A percentile compares a stretch with the other conserved stretches of the same genome.
phyloP scores from a whole-genome alignment of 2,329 filamentous ascomycete species.

The Cercospora sojina region DNA sequence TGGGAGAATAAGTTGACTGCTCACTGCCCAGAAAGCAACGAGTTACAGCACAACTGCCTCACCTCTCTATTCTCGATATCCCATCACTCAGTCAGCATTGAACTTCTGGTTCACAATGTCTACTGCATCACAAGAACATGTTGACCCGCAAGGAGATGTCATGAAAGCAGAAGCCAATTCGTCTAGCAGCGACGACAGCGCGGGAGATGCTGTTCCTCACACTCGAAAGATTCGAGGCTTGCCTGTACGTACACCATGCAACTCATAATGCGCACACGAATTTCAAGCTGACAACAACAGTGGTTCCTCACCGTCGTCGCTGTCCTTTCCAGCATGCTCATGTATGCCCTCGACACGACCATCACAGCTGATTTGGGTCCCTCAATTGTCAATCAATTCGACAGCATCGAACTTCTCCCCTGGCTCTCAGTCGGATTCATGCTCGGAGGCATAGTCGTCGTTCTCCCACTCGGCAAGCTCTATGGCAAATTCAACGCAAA shows the following conservation, averaged over 20 bases:
- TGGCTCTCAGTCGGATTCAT: slow-evolving; percentile 38
- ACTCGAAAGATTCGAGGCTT: not conserved
- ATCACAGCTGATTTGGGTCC: not conserved
- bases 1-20: not conserved
- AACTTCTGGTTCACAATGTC: not conserved
- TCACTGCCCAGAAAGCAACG: too few relatives aligned
- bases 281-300: not conserved
- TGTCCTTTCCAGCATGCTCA: not conserved
- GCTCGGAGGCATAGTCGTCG: slow-evolving; percentile 27
- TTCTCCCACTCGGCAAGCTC: slow-evolving; percentile 27
- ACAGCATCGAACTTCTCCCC: slow-evolving; percentile 20
- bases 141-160: not conserved
- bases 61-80: not conserved
- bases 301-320: not conserved
- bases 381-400: slow-evolving; percentile 5
- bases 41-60: not conserved
- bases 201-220: not conserved
- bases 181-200: not conserved
- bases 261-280: not conserved
- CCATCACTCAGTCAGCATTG: not conserved
- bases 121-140: not conserved
- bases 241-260: not conserved
- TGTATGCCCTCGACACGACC: not conserved
- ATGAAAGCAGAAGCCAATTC: not conserved
- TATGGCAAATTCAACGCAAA: slow-evolving; percentile 35